Base-by-base conservation (phyloP, 306 rosid species). In the Quercus alba region DNA sequence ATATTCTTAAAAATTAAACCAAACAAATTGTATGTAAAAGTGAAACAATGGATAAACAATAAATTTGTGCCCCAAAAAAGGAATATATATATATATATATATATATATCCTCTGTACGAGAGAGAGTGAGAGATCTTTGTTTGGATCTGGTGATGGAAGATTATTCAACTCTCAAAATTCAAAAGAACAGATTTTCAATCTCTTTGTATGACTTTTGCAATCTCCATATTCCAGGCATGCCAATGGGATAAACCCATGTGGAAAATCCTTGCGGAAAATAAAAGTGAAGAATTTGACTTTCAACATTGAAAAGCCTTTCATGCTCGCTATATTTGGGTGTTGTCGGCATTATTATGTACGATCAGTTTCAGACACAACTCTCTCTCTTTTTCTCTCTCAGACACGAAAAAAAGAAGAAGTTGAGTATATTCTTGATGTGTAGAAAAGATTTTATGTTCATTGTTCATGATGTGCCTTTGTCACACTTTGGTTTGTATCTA, bases 261-360 rank as follows among this genome's bases (percentile, higher is more conserved):
- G 82, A 82, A 82, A 23, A 62, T 67, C 31, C 33, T 46, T 2
- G 57, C 56, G 52, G 18, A 74, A 73, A 55, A 33, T 54, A 76
- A 75, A 77, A 61, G 78, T 21, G 61, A 70, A 70, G 71, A 75
- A 89, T 83, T 86, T 88, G 94, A 92, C 90, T 88, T 81, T 73
- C 75, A 82, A 79, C 85, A 73, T 70, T 4, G 30, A 66, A 89
- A 85, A 76, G 82, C 52, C 51, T 77, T 73, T 70, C 90, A 81
- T 81, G 92, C 86, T 86, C 86, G 83, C 82, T 76, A 80, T 76
- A 74, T 8, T 80, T 78, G 70, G 70, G 90, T 80, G 86, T 68
- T 89, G 90, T 82, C 90, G 86, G 89, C 91, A 89, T 87, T 75
- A 85, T 85, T 83, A 84, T 86, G 86, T 77, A 84, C 84, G 57